These are phyloP conservation scores for Crithidia thermophila DNA, from an alignment of 208 protist species.

Conservation along the genomic window DNA sequence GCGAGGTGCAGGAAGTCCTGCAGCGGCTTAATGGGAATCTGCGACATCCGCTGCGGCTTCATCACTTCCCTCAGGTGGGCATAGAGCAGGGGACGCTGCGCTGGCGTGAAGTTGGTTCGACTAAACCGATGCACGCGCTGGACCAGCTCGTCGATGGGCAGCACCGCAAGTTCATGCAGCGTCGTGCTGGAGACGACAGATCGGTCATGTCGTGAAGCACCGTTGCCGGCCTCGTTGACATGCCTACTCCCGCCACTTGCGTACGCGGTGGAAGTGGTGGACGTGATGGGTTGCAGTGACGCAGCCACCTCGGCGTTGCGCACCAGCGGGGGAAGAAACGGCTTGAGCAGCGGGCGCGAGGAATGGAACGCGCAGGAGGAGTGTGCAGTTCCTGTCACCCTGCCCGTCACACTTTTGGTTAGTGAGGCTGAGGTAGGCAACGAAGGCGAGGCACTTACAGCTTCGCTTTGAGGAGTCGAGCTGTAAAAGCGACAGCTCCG, in stretches of 20 bases:
- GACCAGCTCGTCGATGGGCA: constrained; percentile 51
- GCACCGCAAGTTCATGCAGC: constrained; percentile 37
- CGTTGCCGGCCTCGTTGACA: neutral
- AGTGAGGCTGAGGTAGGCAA: too few relatives aligned
- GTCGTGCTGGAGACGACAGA: neutral
- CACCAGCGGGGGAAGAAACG: constrained; percentile 2
- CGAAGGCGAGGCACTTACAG: too few relatives aligned
- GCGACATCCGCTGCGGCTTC: constrained; percentile 32
- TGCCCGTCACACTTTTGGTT: too few relatives aligned
- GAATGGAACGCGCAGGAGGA: constrained; percentile 3
- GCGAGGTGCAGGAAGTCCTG: constrained; percentile 65
- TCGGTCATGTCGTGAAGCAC: too few relatives aligned
- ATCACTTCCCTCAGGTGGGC: constrained; percentile 59
- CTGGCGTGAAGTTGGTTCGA: constrained; percentile 52
- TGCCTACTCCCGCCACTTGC: neutral
- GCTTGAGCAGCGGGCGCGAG: constrained; percentile 14
- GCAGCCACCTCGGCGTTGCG: neutral
- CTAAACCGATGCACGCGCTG: constrained; percentile 73
- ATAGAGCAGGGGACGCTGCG: constrained; percentile 42
- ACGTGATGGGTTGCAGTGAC: neutral
- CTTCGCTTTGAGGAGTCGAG: too few relatives aligned
- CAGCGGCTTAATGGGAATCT: constrained; percentile 38
- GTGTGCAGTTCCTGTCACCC: neutral
- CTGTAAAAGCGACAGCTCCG: too few relatives aligned
- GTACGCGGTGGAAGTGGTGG: neutral